Base-by-base conservation (phyloP, 164 flowering plant species). In the Dillenia turbinata region DNA sequence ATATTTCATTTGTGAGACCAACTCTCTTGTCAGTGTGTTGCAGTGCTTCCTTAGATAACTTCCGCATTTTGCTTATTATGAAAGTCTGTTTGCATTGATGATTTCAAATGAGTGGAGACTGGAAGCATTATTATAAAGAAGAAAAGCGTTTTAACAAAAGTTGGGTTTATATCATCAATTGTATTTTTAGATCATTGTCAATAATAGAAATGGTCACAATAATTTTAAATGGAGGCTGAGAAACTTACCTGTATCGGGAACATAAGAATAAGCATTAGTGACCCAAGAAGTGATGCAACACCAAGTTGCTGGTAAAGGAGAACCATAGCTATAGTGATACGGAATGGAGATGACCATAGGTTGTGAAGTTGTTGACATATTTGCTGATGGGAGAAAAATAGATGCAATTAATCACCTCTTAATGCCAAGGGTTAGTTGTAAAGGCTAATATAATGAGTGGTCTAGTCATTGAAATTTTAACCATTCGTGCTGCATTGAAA, bases 321-420 rank as follows among this genome's bases (percentile, higher is more conserved):
- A 70, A 83, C 77, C 86, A 94, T 59, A 26, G 99, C 64, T 63
- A 91, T 51, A 50, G 77, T 50, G 43, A 94, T 94, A 45, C 99
- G 97, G 52, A 91, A 88, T 73, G 99, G 99, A 69, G 99, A 96
- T 61, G 99, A 94, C 99, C 99, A 94, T 70, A 94, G 64, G 56
- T 85, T 74, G 66, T 94, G 99, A 72, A 94, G 93, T 61, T 88
- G 85, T 69, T 94, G 99, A 71, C 89, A 82, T 62, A 86, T 66
- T 88, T 85, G 95, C 99, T 94, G 89, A 59, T 52, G 2, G 64
- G 49, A 57, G 69, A 64, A 60, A 63, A 62, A 1, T 66, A 66
- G 5, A 12, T 19, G 22, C 1, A 19, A 19, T 19, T 1, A 19
- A 19, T 19, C 22, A 19, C 22, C 22, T 19, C 22, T 19, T 19